These are phyloP conservation scores for Erythrophleum fordii DNA, from an alignment of 306 rosid genomes.

Conservation along the genomic window DNA sequence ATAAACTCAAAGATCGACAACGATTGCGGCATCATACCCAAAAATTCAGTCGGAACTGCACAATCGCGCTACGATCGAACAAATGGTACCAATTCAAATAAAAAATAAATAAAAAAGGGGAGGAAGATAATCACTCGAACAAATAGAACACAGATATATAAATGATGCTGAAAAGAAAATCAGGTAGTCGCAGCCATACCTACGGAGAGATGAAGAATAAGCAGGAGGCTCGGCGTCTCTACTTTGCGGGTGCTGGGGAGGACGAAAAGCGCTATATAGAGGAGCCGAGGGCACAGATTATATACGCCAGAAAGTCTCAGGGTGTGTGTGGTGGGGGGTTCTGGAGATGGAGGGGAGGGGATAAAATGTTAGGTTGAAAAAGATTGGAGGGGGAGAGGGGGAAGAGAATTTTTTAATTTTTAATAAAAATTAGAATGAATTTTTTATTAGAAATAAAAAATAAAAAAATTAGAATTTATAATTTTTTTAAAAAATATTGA, in stretches of 20 bases:
- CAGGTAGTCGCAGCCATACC: not conserved
- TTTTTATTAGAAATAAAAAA: too few relatives aligned
- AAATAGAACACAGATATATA: not conserved
- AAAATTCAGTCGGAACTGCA: not conserved
- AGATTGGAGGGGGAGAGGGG: too few relatives aligned
- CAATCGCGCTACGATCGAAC: not conserved
- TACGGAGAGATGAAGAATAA: not conserved
- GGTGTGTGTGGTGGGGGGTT: too few relatives aligned
- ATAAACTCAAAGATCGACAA: conserved; percentile 29
- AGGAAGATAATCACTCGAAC: not conserved
- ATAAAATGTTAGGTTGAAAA: too few relatives aligned
- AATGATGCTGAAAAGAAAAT: not conserved
- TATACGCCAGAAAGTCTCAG: conserved; percentile 34
- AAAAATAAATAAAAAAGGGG: not conserved
- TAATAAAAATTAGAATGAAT: too few relatives aligned
- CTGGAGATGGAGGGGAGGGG: too few relatives aligned
- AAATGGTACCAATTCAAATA: not conserved
- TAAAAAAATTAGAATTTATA: too few relatives aligned
- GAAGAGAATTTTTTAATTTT: too few relatives aligned
- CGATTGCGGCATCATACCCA: not conserved
- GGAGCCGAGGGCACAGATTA: conserved; percentile 4
- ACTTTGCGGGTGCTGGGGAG: not conserved
- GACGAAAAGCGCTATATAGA: not conserved
- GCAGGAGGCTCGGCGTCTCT: not conserved
- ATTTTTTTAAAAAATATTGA: too few relatives aligned